Evolutionary conservation across 129 eudicot species (phyloP).

Genomic region (Chrysanthemum lavandulifolium): DNA sequence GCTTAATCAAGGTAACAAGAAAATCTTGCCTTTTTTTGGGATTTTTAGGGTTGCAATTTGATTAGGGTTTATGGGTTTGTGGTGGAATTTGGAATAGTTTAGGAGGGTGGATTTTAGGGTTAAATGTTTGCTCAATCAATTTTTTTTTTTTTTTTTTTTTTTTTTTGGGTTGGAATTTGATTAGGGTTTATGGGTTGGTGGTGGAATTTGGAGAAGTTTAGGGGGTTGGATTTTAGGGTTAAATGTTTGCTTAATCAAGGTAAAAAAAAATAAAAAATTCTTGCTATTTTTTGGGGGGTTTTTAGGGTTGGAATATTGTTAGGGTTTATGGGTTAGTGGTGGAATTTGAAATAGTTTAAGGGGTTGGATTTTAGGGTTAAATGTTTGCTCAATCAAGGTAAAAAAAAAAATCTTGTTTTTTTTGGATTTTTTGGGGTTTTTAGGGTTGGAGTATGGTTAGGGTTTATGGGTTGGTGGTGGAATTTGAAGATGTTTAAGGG

Average conservation of each 20-base stretch:
- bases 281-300: too few species aligned
- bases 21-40: not conserved
- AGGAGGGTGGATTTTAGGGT: too few species aligned
- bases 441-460: not conserved
- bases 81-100: not conserved
- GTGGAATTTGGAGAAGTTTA: not conserved
- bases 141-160: too few species aligned
- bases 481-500: not conserved
- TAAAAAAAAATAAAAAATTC: too few species aligned
- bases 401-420: too few species aligned
- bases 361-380: not conserved
- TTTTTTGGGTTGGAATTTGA: not conserved
- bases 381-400: not conserved
- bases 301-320: not conserved
- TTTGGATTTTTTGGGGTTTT: too few species aligned
- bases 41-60: not conserved
- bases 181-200: not conserved
- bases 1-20: conserved; percentile 67
- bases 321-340: not conserved
- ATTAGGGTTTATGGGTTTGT: conserved; percentile 11
- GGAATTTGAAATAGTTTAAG: not conserved
- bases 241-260: not conserved
- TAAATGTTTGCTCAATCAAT: not conserved
- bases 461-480: not conserved
- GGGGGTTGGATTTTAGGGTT: not conserved